phyloP scores from a whole-genome alignment of 305 asterid species.

The Rubia tinctorum region DNA sequence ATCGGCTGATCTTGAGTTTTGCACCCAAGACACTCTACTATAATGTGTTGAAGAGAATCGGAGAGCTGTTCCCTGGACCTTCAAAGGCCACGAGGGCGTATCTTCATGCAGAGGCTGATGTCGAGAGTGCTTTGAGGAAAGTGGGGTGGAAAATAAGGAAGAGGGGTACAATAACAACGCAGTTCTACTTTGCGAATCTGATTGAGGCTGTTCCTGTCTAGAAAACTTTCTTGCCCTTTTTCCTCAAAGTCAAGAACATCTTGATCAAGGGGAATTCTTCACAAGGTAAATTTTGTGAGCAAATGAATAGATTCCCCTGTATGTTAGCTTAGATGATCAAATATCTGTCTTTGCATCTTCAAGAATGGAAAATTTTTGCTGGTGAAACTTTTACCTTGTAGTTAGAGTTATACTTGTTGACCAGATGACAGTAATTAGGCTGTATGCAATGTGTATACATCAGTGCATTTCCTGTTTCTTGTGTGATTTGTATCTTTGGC shows the following conservation, averaged over 20 bases:
- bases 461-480: constrained; percentile 5
- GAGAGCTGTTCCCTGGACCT: constrained; percentile 97
- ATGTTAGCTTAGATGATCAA: constrained; percentile 30
- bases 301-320: constrained; percentile 18
- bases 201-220: constrained; percentile 87
- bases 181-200: constrained; percentile 81
- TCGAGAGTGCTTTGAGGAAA: constrained; percentile 77
- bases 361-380: constrained; percentile 22
- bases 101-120: constrained; percentile 90
- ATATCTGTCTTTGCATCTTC: constrained; percentile 22
- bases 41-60: constrained; percentile 72
- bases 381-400: constrained; percentile 6
- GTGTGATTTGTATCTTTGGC: constrained; percentile 15
- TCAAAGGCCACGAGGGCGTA: constrained; percentile 97
- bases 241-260: no score
- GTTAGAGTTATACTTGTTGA: constrained; percentile 22
- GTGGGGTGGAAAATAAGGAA: constrained; percentile 90
- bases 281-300: no score
- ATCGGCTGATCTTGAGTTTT: constrained; percentile 79
- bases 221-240: not conserved
- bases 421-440: not conserved
- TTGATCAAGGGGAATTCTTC: no score
- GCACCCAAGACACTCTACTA: constrained; percentile 91
- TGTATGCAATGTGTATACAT: not conserved
- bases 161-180: constrained; percentile 78